Conservation (phyloP, 1,284 basidiomycete genomes). For the Macrocystidia cucumis region DNA sequence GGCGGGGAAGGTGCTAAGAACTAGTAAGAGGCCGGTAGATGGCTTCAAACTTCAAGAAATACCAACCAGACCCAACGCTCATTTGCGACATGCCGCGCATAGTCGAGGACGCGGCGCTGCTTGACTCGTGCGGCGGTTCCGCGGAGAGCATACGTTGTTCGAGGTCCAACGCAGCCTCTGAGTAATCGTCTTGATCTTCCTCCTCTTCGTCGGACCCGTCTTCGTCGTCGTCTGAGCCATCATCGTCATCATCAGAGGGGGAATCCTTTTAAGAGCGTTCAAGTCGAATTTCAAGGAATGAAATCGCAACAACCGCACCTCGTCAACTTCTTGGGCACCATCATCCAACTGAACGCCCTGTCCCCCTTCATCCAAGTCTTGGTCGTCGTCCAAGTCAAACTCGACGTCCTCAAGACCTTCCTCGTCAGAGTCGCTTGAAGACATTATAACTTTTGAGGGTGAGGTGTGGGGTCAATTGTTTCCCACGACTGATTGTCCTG, state of each 20-base stretch:
- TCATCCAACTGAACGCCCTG: conserved; percentile 40
- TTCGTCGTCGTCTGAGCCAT: conserved; percentile 48
- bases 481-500: conserved; percentile 14
- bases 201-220: conserved; percentile 47
- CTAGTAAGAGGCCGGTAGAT: conserved; percentile 1
- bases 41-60: background rate
- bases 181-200: conserved; percentile 16
- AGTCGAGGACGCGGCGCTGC: conserved; percentile 6
- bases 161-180: conserved; percentile 12
- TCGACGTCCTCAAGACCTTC: conserved; percentile 52
- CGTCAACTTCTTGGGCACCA: conserved; percentile 55
- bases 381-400: conserved; percentile 37
- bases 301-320: conserved; percentile 45
- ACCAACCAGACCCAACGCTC: background rate
- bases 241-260: conserved; percentile 46
- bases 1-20: conserved; percentile 6
- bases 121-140: conserved; percentile 11
- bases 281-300: conserved; percentile 7
- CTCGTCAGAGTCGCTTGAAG: conserved; percentile 57
- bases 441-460: conserved; percentile 26
- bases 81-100: background rate
- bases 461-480: conserved; percentile 8
- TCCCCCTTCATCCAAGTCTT: conserved; percentile 33
- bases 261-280: conserved; percentile 30
- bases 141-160: conserved; percentile 12